Evolutionary conservation across 257 asterid genomes (phyloP).

Genomic region (Solanum commersonii): DNA sequence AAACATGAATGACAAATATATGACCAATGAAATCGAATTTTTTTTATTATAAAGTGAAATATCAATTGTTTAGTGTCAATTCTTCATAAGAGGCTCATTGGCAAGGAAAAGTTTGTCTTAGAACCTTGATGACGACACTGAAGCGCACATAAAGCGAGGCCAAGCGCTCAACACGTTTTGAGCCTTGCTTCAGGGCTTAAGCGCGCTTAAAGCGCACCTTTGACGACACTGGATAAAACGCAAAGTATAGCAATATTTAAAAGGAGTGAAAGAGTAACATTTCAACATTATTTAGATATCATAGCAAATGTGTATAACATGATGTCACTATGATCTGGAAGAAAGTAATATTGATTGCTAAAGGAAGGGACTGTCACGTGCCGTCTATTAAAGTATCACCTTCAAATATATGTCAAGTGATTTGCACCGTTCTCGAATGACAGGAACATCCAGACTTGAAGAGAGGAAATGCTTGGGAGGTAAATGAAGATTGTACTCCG

Average conservation of each 20-base stretch:
- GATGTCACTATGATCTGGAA: background rate
- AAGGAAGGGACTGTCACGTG: background rate
- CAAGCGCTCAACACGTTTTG: too few relatives aligned
- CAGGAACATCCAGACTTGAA: slow-evolving; percentile 59
- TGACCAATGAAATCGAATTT: too few relatives aligned
- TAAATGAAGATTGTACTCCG: slow-evolving; percentile 85
- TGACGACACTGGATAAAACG: background rate
- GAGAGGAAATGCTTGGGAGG: slow-evolving; percentile 97
- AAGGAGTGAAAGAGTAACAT: background rate
- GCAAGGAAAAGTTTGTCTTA: too few relatives aligned
- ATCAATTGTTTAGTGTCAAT: too few relatives aligned
- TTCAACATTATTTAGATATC: background rate
- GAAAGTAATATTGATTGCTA: background rate
- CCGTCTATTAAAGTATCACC: slow-evolving; percentile 34
- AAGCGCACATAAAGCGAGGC: too few relatives aligned
- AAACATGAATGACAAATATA: too few relatives aligned
- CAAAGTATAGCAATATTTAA: background rate
- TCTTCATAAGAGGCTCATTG: too few relatives aligned
- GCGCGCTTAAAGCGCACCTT: too few relatives aligned
- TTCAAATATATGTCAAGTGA: slow-evolving; percentile 84
- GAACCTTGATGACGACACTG: too few relatives aligned
- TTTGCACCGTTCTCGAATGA: slow-evolving; percentile 82
- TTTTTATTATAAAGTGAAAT: too few relatives aligned
- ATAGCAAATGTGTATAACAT: background rate
- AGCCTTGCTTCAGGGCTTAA: too few relatives aligned